A percentile compares a stretch with the other conserved stretches of the same genome.
Conservation (phyloP, 2,329 filamentous ascomycete species). For the Sarocladium strictum region DNA sequence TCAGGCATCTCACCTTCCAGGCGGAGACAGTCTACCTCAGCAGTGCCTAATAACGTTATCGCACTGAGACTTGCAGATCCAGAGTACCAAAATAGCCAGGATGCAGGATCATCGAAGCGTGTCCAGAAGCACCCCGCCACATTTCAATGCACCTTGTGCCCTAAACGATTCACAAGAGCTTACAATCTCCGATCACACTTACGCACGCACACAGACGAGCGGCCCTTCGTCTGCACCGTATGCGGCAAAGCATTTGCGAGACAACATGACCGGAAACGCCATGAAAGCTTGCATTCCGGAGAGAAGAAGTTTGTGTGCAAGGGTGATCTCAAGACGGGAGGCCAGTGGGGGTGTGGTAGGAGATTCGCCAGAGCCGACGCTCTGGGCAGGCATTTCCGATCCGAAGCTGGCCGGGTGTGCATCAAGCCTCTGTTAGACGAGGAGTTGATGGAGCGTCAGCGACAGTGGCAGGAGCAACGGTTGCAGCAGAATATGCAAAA, state of each 20-base stretch:
- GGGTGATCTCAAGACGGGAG: slow-evolving; percentile 76
- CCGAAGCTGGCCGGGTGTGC: slow-evolving; percentile 89
- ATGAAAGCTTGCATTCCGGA: slow-evolving; percentile 91
- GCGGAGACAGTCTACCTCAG: slow-evolving; percentile 56
- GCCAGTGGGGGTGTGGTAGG: slow-evolving; percentile 87
- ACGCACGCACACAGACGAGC: slow-evolving; percentile 93
- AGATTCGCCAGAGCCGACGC: slow-evolving; percentile 94
- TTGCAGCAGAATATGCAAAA: slow-evolving; percentile 56
- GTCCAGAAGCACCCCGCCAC: slow-evolving; percentile 96
- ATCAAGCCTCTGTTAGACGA: slow-evolving; percentile 97
- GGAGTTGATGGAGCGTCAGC: slow-evolving; percentile 77
- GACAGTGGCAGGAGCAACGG: slow-evolving; percentile 66
- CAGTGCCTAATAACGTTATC: slow-evolving; percentile 59
- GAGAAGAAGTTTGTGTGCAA: slow-evolving; percentile 99
- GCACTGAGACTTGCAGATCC: slow-evolving; percentile 90
- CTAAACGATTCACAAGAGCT: slow-evolving; percentile 91
- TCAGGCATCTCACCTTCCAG: slow-evolving; percentile 29
- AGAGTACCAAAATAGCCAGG: slow-evolving; percentile 64
- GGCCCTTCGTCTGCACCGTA: slow-evolving; percentile 94
- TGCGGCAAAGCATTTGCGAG: slow-evolving; percentile 96
- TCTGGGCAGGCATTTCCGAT: slow-evolving; percentile 88
- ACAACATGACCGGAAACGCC: slow-evolving; percentile 94
- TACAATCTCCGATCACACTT: slow-evolving; percentile 96
- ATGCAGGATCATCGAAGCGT: slow-evolving; percentile 63
- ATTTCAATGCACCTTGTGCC: slow-evolving; percentile 89